A percentile compares a stretch with the other conserved stretches of the same genome.
Evolutionary conservation across 2,329 filamentous ascomycete genomes (phyloP).

Genomic region (Fusarium ramigenum): DNA sequence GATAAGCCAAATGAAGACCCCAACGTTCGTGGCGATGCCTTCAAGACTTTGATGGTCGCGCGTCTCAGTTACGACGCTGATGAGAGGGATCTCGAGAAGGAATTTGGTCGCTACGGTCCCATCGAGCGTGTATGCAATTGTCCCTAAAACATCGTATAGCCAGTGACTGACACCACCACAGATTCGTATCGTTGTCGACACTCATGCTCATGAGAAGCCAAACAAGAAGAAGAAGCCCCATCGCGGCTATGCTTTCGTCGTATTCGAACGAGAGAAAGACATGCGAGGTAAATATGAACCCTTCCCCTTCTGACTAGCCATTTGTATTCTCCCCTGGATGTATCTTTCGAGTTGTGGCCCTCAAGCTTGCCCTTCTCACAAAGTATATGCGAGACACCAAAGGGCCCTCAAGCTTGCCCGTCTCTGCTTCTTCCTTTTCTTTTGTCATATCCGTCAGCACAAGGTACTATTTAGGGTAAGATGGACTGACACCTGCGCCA

Average conservation of each 20-base stretch:
- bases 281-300: conserved; percentile 88
- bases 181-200: conserved; percentile 89
- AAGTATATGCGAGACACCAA: conserved; percentile 56
- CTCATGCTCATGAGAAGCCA: conserved; percentile 71
- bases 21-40: conserved; percentile 91
- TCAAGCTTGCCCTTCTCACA: conserved; percentile 54
- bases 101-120: conserved; percentile 92
- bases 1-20: conserved; percentile 86
- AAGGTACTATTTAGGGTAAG: conserved; percentile 60
- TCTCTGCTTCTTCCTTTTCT: conserved; percentile 51
- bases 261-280: conserved; percentile 96
- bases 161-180: conserved; percentile 49
- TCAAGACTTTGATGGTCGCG: conserved; percentile 93
- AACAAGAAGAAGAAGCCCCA: conserved; percentile 85
- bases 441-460: conserved; percentile 36
- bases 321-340: conserved; percentile 38
- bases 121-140: conserved; percentile 80
- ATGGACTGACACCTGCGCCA: conserved; percentile 73
- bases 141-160: neutral
- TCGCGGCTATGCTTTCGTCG: conserved; percentile 93
- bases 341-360: conserved; percentile 51
- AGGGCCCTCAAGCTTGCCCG: conserved; percentile 67
- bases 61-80: conserved; percentile 90
- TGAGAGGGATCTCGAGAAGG: conserved; percentile 88
- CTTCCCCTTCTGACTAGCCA: conserved; percentile 42